These are phyloP conservation scores for Hortaea werneckii DNA, from an alignment of 2,329 filamentous ascomycete species.

Conservation along the genomic window DNA sequence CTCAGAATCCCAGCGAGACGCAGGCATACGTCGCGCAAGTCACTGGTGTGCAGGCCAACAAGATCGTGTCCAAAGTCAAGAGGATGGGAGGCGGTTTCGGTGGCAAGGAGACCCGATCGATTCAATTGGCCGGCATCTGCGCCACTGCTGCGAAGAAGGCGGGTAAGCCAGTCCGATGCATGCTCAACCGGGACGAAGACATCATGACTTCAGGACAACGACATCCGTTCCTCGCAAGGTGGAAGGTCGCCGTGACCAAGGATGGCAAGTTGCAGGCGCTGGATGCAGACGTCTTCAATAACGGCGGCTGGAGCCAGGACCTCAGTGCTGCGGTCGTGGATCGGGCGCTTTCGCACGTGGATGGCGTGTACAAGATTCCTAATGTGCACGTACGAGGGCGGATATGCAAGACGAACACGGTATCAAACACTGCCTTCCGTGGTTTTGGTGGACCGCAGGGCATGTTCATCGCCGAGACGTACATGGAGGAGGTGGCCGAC, in stretches of 20 bases:
- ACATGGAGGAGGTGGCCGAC: constrained; percentile 85
- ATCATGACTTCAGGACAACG: constrained; percentile 86
- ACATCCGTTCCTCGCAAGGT: constrained; percentile 80
- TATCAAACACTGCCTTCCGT: constrained; percentile 94
- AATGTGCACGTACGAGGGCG: constrained; percentile 77
- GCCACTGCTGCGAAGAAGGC: constrained; percentile 81
- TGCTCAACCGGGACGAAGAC: constrained; percentile 94
- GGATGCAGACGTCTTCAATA: constrained; percentile 83
- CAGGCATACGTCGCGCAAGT: constrained; percentile 82
- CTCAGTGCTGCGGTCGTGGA: constrained; percentile 73
- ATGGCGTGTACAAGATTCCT: constrained; percentile 81
- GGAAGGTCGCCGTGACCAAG: constrained; percentile 93
- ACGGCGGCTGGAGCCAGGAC: constrained; percentile 70
- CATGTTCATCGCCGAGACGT: constrained; percentile 84
- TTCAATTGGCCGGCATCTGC: constrained; percentile 73
- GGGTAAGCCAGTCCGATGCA: constrained; percentile 74
- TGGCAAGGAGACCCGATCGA: constrained; percentile 83
- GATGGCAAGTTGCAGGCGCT: constrained; percentile 86
- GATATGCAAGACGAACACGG: constrained; percentile 89
- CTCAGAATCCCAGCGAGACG: constrained; percentile 88
- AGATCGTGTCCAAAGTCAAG: constrained; percentile 82
- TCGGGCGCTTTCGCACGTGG: constrained; percentile 73
- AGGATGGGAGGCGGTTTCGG: constrained; percentile 90
- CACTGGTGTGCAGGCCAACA: constrained; percentile 74
- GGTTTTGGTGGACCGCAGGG: constrained; percentile 95